phyloP scores from a whole-genome alignment of 495 filamentous ascomycete species.

The Tetracladium setigerum region DNA sequence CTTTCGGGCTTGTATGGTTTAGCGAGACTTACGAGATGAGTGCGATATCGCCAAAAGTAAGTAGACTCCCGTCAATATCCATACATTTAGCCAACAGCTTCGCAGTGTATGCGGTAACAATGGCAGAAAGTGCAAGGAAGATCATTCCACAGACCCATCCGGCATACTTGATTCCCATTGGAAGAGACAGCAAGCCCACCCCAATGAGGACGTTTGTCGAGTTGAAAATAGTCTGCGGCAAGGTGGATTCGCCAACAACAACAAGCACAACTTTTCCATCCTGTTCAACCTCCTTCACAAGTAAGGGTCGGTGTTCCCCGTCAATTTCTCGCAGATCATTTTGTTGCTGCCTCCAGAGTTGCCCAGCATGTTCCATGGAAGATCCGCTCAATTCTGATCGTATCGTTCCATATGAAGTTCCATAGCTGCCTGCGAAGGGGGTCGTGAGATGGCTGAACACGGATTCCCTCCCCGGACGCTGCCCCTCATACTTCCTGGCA shows the following conservation, averaged over 20 bases:
- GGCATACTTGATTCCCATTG: constrained; percentile 80
- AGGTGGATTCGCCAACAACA: constrained; percentile 83
- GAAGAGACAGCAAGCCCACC: constrained; percentile 81
- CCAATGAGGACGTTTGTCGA: constrained; percentile 94
- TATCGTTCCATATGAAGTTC: constrained; percentile 69
- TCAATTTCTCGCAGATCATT: constrained; percentile 38
- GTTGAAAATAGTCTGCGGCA: constrained; percentile 95
- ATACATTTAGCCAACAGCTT: constrained; percentile 82
- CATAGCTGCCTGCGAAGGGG: constrained; percentile 61
- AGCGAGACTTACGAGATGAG: constrained; percentile 51
- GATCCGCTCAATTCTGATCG: constrained; percentile 58
- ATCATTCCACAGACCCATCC: constrained; percentile 83
- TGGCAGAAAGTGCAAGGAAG: constrained; percentile 65
- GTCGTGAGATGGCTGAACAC: constrained; percentile 57
- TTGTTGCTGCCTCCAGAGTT: constrained; percentile 67
- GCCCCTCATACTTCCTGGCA: constrained; percentile 25
- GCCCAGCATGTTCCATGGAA: constrained; percentile 63
- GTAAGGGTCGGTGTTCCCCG: constrained; percentile 66
- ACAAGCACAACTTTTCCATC: constrained; percentile 78
- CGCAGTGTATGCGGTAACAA: constrained; percentile 79
- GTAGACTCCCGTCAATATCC: constrained; percentile 61
- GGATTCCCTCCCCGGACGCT: constrained; percentile 17
- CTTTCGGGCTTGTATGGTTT: no score
- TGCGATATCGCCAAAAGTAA: constrained; percentile 92
- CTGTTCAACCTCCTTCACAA: constrained; percentile 82